Conservation (phyloP, 2,329 filamentous ascomycete genomes). For the Fusarium mangiferae region DNA sequence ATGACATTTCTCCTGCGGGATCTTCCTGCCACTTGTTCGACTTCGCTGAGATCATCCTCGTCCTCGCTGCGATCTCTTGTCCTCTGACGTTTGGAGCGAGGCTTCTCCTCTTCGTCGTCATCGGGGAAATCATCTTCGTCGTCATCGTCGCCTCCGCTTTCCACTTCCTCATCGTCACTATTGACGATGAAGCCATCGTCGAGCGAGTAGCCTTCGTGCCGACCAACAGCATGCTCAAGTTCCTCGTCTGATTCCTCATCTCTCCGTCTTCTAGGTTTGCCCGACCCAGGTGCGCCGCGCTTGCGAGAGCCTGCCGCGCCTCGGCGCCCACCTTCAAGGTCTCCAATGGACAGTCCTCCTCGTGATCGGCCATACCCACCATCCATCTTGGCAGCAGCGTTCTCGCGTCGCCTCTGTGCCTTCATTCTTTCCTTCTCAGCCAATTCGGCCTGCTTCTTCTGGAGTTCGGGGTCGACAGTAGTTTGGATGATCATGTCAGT, state of each 20-base stretch:
- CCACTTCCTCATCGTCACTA: slow-evolving; percentile 77
- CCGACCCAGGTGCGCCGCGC: slow-evolving; percentile 60
- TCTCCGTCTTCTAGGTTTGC: slow-evolving; percentile 63
- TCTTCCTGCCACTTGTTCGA: slow-evolving; percentile 59
- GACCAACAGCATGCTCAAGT: slow-evolving; percentile 67
- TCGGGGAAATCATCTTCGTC: slow-evolving; percentile 68
- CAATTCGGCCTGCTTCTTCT: slow-evolving; percentile 77
- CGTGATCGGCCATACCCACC: slow-evolving; percentile 63
- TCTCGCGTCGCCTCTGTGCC: slow-evolving; percentile 73
- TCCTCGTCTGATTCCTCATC: slow-evolving; percentile 85
- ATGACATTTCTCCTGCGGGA: slow-evolving; percentile 66
- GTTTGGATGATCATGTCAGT: slow-evolving; percentile 76
- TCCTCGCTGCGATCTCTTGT: slow-evolving; percentile 58
- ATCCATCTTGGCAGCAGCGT: slow-evolving; percentile 71
- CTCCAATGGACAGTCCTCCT: slow-evolving; percentile 72
- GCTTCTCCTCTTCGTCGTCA: slow-evolving; percentile 62
- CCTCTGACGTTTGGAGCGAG: slow-evolving; percentile 61
- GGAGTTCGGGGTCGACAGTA: slow-evolving; percentile 78
- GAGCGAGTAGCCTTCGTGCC: slow-evolving; percentile 80
- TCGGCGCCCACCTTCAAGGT: slow-evolving; percentile 72
- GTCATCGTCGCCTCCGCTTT: slow-evolving; percentile 71
- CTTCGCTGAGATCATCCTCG: slow-evolving; percentile 64
- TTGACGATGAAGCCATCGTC: slow-evolving; percentile 82
- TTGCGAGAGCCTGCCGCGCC: slow-evolving; percentile 61
- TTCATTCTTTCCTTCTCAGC: slow-evolving; percentile 79